Percentiles rank a stretch among this genome's conserved stretches.
phyloP scores from a whole-genome alignment of 1,139 yeast species.

The Citeromyces hawaiiensis region DNA sequence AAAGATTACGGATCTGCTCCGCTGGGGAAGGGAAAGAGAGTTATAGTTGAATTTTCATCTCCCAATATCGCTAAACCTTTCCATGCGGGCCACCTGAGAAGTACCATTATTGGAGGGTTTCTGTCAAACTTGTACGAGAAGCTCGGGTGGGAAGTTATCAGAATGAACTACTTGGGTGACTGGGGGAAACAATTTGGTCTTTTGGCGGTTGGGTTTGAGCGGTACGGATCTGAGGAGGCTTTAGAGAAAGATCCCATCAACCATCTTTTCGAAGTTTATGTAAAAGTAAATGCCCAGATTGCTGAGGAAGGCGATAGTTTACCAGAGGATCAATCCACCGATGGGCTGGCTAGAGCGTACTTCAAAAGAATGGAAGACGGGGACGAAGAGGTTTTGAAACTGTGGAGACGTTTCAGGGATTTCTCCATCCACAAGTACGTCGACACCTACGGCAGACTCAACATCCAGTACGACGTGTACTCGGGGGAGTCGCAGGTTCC shows the following conservation, averaged over 20 bases:
- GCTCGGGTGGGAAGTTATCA: slow-evolving; percentile 78
- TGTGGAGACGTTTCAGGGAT: slow-evolving; percentile 87
- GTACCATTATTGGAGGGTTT: slow-evolving; percentile 98
- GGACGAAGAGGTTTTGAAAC: slow-evolving; percentile 60
- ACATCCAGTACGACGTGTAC: slow-evolving; percentile 75
- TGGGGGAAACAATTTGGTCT: slow-evolving; percentile 99
- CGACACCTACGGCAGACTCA: slow-evolving; percentile 82
- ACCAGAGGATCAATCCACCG: slow-evolving; percentile 38
- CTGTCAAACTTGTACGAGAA: slow-evolving; percentile 80
- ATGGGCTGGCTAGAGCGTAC: slow-evolving; percentile 77
- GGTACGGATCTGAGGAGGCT: slow-evolving; percentile 70
- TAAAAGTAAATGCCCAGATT: slow-evolving; percentile 45
- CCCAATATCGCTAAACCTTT: slow-evolving; percentile 98
- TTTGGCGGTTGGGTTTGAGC: slow-evolving; percentile 82
- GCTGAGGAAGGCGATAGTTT: slow-evolving; percentile 43
- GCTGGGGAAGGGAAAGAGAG: slow-evolving; percentile 60
- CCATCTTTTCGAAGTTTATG: slow-evolving; percentile 92
- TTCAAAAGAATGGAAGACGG: slow-evolving; percentile 93
- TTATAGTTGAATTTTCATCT: slow-evolving; percentile 83
- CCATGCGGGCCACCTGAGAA: slow-evolving; percentile 98
- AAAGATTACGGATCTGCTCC: slow-evolving; percentile 64
- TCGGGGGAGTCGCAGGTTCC: slow-evolving; percentile 96
- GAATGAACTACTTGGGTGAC: slow-evolving; percentile 94
- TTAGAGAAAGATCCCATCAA: slow-evolving; percentile 75
- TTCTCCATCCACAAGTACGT: slow-evolving; percentile 78